Evolutionary conservation across 768 basidiomycete genomes (phyloP), one percentile per base, ranked within the genome.

Genomic region (Trametes villosa): DNA sequence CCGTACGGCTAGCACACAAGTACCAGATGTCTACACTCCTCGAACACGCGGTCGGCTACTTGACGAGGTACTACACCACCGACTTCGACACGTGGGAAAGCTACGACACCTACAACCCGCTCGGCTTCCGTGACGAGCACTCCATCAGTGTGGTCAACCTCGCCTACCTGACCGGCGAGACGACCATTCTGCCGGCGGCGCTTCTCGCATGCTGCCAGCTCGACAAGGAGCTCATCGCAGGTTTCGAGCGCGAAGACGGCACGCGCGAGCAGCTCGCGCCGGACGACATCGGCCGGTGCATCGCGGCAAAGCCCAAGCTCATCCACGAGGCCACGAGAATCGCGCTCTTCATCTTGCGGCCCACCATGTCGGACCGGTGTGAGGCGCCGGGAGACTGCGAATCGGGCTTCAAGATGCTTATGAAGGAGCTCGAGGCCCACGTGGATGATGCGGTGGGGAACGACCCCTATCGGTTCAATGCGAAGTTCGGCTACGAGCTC

Each of bases 121-220:
- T 29, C 3, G 33, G 34, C 26, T 50, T 60, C 29, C 9, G 36
- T 9, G 22, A 29, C 5, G 11, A 6, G 9, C 47, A 36, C 30
- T 46, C 51, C 29, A 60, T 60, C 53, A 40, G 52, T 5, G 55
- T 57, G 31, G 44, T 62, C 49, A 57, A 62, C 33, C 42, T 62
- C 38, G 60, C 60, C 9, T 55, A 55, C 13, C 49, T 62, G 6
- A 52, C 42, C 9, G 55, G 50, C 0, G 45, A 55, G 15, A 24
- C 30, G n/a, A 44, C 9, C 42, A 5, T 62, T 6, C 49, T 62
- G 2, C 60, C 55, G 7, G 30, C 53, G 1, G 60, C 54, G 3
- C 34, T 62, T 24, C 29, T 45, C 13, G n/a, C 22, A 9, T 51
- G 49, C 42, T 62, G 54, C 36, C 1, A 13, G 2, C 31, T 46